Evolutionary conservation across 768 basidiomycete genomes (phyloP).

Genomic region (Candolleomyces eurysporus): DNA sequence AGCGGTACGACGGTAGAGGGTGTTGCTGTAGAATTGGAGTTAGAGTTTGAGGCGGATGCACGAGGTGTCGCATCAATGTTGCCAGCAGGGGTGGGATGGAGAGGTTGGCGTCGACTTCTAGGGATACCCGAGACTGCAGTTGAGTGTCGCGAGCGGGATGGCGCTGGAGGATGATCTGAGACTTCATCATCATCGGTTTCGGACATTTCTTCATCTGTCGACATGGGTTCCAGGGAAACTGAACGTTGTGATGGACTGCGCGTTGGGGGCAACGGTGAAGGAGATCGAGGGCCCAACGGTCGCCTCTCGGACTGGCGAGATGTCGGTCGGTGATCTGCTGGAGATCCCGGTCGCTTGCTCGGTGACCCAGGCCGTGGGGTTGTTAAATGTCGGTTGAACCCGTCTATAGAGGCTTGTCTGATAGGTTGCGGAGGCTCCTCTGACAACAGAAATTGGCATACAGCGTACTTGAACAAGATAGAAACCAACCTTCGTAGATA

Average conservation of each 20-base stretch:
- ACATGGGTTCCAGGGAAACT: conserved; percentile 34
- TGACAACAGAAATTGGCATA: conserved; percentile 22
- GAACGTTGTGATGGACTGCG: conserved; percentile 35
- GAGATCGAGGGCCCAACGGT: conserved; percentile 72
- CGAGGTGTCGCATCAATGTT: conserved; percentile 58
- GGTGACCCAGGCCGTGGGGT: conserved; percentile 38
- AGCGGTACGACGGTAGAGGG: conserved; percentile 65
- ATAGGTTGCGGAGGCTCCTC: conserved; percentile 59
- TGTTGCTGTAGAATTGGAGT: conserved; percentile 23
- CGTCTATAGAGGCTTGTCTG: conserved; percentile 51
- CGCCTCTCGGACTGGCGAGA: conserved; percentile 55
- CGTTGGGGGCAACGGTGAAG: conserved; percentile 61
- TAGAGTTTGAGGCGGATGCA: conserved; percentile 23
- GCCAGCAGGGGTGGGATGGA: conserved; percentile 41
- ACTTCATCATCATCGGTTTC: conserved; percentile 8
- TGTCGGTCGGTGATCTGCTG: conserved; percentile 33
- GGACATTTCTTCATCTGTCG: conserved; percentile 41
- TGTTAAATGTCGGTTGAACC: conserved; percentile 41
- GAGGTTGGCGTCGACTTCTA: conserved; percentile 69
- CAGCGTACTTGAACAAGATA: conserved; percentile 9
- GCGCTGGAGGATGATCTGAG: conserved; percentile 9
- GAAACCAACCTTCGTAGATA: conserved; percentile 71
- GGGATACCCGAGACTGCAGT: conserved; percentile 52
- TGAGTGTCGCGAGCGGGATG: conserved; percentile 24
- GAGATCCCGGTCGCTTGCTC: conserved; percentile 11